Evolutionary conservation across 2,329 filamentous ascomycete genomes (phyloP), one percentile per base, ranked within the genome.

Genomic region (Davidsoniella neocaledoniae): DNA sequence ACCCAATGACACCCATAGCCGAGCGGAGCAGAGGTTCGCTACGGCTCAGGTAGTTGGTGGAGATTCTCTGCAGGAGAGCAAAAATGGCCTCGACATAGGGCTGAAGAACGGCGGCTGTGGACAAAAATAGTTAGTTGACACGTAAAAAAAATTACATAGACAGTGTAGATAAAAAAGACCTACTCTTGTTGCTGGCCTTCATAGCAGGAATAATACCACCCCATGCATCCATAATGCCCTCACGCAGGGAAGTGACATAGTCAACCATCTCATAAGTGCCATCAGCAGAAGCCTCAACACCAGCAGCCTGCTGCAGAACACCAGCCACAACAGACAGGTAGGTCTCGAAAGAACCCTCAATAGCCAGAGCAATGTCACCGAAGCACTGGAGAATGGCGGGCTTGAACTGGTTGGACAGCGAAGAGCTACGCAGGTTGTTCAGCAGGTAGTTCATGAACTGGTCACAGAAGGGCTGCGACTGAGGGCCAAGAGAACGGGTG

Each of bases 181-280:
- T 66, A 83, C 81, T 79, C 71, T 90, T 90, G 60, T 70, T 71
- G 60, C 81, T 85, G 47, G 74, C 68, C 71, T 91, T 94, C 82
- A 96, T 87, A 48, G 91, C 87, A 63, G 90, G 80, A 61, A 98
- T 87, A 57, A 94, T 91, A 57, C 91, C 91, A 59, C 88, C 87
- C 88, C 93, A 98, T 33, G 91, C 91, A 72, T 98, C 91, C 82
- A 96, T 94, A 57, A 98, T 96, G 58, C 90, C 91, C 63, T 98
- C 93, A 49, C 91, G 82, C 45, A 98, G 75, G 17, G 88, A 94
- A 56, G 94, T 78, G 58, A 98, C 82, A 63, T 98, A 98, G 66
- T 96, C 90, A 52, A 88, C 81, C 83, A 96, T 94, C 67, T 98
- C 91, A 58, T 88, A 91, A 46, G 83, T 84, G 53, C 83, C 81